Evolutionary conservation across 257 asterid species (phyloP), one percentile per base, ranked within the genome.

Genomic region (Nemophila menziesii): DNA sequence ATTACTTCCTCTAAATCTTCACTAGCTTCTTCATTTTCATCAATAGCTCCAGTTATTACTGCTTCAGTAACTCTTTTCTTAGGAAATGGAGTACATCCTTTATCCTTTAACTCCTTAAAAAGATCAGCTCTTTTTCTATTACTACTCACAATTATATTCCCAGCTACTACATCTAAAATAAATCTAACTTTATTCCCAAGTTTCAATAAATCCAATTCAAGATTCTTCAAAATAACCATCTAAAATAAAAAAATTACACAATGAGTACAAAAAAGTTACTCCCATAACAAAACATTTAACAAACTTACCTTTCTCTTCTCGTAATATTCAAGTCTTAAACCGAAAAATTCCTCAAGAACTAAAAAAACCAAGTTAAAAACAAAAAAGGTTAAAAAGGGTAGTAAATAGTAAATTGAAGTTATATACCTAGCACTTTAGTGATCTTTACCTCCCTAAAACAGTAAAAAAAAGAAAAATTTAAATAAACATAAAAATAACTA

Each of bases 391-490:
- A n/a, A n/a, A n/a, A n/a, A n/a, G n/a, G n/a, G n/a, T n/a, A n/a
- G n/a, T n/a, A n/a, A n/a, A n/a, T n/a, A n/a, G n/a, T n/a, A n/a
- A n/a, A n/a, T n/a, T n/a, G n/a, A n/a, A n/a, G n/a, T n/a, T 55
- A 90, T 62, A 57, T 85, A 90, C 67, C 96, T 77, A 21, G 93
- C 70, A 59, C 99, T 90, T 51, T 96, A 96, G 75, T 79, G 94
- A 63, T 90, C 99, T 75, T 90, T 85, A 22, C 96, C 99, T 20
- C 99, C 96, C 99, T 90, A 77, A 46, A n/a, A n/a, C n/a, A n/a
- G n/a, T n/a, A n/a, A n/a, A n/a, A 29, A 63, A 46, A 14, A 43
- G 20, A 60, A 16, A 7, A 15, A 40, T 11, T 5, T 29, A 4
- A 26, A 20, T 21, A 20, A 3, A 33, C 0, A 14, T 23, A n/a